Evolutionary conservation across 768 basidiomycete genomes (phyloP).

Genomic region (Leucocoprinus sp.): DNA sequence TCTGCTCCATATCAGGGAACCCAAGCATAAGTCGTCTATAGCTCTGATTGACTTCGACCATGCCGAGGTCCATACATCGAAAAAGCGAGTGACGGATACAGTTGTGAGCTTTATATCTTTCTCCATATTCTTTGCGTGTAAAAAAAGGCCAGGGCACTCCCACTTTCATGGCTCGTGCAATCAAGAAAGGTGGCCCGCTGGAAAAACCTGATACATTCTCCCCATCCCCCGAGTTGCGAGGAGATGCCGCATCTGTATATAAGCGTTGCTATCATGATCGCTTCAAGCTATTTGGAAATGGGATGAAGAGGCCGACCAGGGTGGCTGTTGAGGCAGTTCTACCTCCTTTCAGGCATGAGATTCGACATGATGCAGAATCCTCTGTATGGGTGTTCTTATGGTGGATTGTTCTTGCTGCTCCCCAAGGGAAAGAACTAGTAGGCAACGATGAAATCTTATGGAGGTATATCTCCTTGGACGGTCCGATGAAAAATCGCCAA

Average conservation of each 20-base stretch:
- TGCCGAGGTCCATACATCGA: no score
- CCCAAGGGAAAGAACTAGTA: background rate
- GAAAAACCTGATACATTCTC: background rate
- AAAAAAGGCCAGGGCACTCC: background rate
- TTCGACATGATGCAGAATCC: constrained; percentile 10
- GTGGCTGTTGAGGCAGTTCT: background rate
- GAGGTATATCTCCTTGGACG: no score
- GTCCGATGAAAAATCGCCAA: no score
- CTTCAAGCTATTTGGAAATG: background rate
- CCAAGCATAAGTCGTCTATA: no score
- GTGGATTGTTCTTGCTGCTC: constrained; percentile 7
- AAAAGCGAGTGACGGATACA: no score
- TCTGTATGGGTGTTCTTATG: no score
- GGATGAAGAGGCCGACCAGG: background rate
- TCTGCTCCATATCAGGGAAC: no score
- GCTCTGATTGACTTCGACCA: no score
- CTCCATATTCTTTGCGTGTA: background rate
- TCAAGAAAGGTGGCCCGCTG: background rate
- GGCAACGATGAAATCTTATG: background rate
- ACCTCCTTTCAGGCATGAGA: constrained; percentile 1
- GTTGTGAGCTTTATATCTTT: no score
- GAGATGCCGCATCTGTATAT: background rate
- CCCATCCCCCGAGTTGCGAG: background rate
- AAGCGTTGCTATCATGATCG: background rate
- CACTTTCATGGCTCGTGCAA: constrained; percentile 9